Evolutionary conservation across 768 basidiomycete species (phyloP), one percentile per base, ranked within the genome.

Genomic region (Xerocomus spinulosus): DNA sequence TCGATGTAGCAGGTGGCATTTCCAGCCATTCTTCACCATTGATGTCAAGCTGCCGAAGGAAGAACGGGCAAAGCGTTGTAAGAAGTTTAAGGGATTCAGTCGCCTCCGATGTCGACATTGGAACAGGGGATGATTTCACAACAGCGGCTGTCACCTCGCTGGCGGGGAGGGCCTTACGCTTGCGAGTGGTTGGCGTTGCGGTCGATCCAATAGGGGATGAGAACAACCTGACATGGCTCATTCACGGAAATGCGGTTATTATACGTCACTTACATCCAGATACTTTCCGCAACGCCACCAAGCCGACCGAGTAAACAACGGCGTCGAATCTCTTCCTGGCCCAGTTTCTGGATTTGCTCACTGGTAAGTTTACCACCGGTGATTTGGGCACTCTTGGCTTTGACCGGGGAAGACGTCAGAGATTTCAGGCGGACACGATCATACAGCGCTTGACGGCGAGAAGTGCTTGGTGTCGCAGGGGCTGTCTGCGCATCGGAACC

Each of bases 341-440:
- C 74, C 46, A 90, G 69, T 66, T 83, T 85, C 35, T 83, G 64
- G 52, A 89, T 71, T 54, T 85, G 78, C 44, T 87, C 86, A 50
- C 74, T 79, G 35, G 78, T 79, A 55, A 87, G 68, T 46, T 68
- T 80, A 10, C 72, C 70, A 4, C 74, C 73, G 14, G 58, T 54
- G 15, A 66, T 66, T 17, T 73, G 70, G 42, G 60, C 68, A 39
- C 70, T 74, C 42, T 70, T 68, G 33, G 56, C 48, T 61, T 87
- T 87, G 39, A 78, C 79, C 0, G 89, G 88, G 9, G 85, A 81
- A 30, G 73, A 69, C 2, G 80, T 79, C 44, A 89, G 62, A 4
- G 87, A 90, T 47, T 79, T 77, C 57, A 85, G 83, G 15, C 84
- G 83, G 38, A 92, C 71, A 33, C 89, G 85, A 54, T 92, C 89